Percentiles rank a stretch among this genome's conserved stretches.
These are phyloP conservation scores for Solanum gandarillasii DNA, from an alignment of 257 asterid genomes.

Conservation along the genomic window DNA sequence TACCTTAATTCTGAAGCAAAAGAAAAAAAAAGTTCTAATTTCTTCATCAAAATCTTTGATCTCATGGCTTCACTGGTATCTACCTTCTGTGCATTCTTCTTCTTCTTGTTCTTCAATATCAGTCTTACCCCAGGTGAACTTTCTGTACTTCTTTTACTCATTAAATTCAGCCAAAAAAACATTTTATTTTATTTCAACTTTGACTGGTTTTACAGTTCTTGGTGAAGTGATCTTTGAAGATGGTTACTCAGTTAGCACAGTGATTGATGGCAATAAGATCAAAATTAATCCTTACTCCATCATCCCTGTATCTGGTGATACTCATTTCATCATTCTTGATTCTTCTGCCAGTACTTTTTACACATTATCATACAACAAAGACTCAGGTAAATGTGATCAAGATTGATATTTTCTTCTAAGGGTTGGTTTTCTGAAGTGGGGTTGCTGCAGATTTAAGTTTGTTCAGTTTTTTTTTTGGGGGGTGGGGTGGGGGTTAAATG, in stretches of 20 bases:
- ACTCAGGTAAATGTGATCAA: conserved; percentile 14
- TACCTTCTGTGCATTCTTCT: conserved; percentile 1
- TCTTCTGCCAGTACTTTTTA: conserved; percentile 50
- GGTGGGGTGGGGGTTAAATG: neutral
- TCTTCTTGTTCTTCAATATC: conserved; percentile 14
- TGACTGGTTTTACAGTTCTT: conserved; percentile 16
- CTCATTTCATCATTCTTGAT: conserved; percentile 64
- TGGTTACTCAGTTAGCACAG: conserved; percentile 73
- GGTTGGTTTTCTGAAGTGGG: neutral
- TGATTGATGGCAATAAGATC: conserved; percentile 60
- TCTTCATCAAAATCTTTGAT: neutral
- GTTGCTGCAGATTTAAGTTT: neutral
- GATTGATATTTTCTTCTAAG: neutral
- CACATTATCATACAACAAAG: conserved; percentile 32
- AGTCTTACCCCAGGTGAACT: conserved; percentile 25
- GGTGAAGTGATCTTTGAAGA: conserved; percentile 42
- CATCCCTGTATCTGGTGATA: conserved; percentile 36
- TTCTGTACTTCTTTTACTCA: neutral
- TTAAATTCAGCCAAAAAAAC: neutral
- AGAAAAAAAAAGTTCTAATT: neutral
- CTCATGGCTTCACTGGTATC: conserved; percentile 2
- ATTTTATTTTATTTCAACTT: neutral
- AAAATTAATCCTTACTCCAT: conserved; percentile 43
- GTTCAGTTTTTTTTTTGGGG: neutral
- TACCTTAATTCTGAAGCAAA: neutral